phyloP scores from a whole-genome alignment of 768 basidiomycete genomes.

The Hortiboletus flavorubellus region DNA sequence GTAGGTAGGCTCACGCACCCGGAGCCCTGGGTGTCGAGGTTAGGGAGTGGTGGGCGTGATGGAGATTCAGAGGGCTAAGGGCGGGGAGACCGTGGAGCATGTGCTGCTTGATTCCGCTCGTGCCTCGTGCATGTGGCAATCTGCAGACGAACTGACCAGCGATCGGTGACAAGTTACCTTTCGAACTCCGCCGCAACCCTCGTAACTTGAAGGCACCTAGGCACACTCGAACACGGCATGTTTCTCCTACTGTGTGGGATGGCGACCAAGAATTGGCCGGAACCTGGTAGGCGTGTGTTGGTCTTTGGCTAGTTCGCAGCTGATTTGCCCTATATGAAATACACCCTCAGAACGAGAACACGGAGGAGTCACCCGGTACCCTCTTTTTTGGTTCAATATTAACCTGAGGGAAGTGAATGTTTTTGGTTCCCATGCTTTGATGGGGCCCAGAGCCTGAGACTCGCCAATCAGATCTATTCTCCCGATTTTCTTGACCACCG shows the following conservation, averaged over 20 bases:
- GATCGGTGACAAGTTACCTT: slow-evolving; percentile 17
- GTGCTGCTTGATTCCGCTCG: too few relatives aligned
- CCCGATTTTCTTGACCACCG: slow-evolving; percentile 33
- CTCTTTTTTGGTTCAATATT: slow-evolving; percentile 6
- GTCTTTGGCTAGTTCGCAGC: slow-evolving; percentile 28
- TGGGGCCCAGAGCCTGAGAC: slow-evolving; percentile 26
- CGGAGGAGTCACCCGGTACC: slow-evolving; percentile 36
- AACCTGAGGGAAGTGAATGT: slow-evolving; percentile 22
- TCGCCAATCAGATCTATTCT: slow-evolving; percentile 35
- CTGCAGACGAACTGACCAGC: slow-evolving; percentile 24
- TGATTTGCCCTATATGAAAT: slow-evolving; percentile 36
- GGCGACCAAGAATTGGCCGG: slow-evolving; percentile 1
- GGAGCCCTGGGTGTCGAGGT: too few relatives aligned
- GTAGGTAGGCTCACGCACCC: too few relatives aligned
- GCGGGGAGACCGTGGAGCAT: too few relatives aligned
- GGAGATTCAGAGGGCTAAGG: too few relatives aligned
- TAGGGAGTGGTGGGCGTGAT: too few relatives aligned
- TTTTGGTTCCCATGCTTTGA: slow-evolving; percentile 25
- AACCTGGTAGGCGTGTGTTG: slow-evolving; percentile 18
- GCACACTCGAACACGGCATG: neutral
- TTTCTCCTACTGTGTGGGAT: slow-evolving; percentile 1
- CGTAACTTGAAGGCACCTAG: too few relatives aligned
- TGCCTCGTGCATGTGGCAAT: neutral
- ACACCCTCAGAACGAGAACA: slow-evolving; percentile 38
- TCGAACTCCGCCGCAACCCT: slow-evolving; percentile 26